Evolutionary conservation across 768 basidiomycete species (phyloP), one percentile per base, ranked within the genome.

Genomic region (Exsudoporus frostii): DNA sequence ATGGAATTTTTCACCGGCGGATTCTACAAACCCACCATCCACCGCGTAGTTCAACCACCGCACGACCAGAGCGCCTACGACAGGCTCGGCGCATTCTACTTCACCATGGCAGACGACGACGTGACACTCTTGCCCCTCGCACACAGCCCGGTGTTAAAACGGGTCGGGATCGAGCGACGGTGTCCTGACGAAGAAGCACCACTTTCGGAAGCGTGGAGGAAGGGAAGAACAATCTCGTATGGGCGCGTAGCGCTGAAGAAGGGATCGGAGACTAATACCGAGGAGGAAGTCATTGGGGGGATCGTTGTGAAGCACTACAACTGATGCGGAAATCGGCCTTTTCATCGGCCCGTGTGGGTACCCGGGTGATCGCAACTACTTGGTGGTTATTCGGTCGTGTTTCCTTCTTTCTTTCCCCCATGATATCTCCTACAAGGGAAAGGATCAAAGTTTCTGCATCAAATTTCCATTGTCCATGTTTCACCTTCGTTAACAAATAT

Each of bases 11-110:
- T 85, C 11, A 80, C 79, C 1, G 81, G 83, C 0, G 81, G 81
- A 1, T 84, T 71, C 59, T 84, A 83, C 63, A 74, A 70, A 10
- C 77, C 76, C 6, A 85, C 83, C 1, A 79, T 84, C 49, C 83
- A 85, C 60, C 79, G 83, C 24, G 83, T 84, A 32, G 68, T 82
- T 17, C 79, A 79, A 61, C 84, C 83, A 2, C 83, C 81, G 1
- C 53, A 54, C 0, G 81, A 83, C 55, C 84, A 85, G 57, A 73
- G 66, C 25, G 64, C 59, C 10, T 66, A 73, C 54, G 69, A 77
- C 24, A 77, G 84, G 20, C 71, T 84, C 7, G 81, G 82, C 2
- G 71, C 74, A 5, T 83, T 82, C 60, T 84, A 84, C 62, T 85
- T 85, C 58, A 54, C 64, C 19, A 72, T 77, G 74, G 62, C 79